Base-by-base conservation (phyloP, 345 rosid species). In the Eucalyptus virginea region DNA sequence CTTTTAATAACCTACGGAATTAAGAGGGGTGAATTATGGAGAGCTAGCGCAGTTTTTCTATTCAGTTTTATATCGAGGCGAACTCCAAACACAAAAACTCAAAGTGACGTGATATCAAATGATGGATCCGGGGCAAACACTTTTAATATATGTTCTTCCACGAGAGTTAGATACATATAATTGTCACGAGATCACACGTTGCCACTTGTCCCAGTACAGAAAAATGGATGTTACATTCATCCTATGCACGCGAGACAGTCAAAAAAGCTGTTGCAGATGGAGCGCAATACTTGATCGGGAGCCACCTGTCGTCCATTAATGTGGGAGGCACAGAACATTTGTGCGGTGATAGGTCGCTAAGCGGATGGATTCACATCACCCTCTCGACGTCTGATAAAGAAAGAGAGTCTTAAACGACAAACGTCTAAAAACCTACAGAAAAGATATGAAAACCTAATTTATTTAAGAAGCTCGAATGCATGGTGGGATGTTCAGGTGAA, bases 201-300 rank as follows among this genome's bases (percentile, higher is more conserved):
- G 93, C 91, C 95, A 93, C 92, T 62, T 90, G 92, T 87, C 91
- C 85, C 90, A 18, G 87, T 86, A 13, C 48, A 72, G 88, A 72
- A 86, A 40, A 37, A 77, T 23, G 24, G 83, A 89, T 87, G 89
- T 87, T 69, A 88, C 89, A 87, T 65, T 32, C 44, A 17, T 44
- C 37, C n/a, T 47, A 44, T 32, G 86, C 90, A 91, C 90, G 92
- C 93, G 91, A 86, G 92, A 86, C 88, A 26, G 80, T 91, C 88
- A 89, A 89, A 91, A 91, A 87, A 58, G 91, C 69, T 14, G 52
- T 8, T 80, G 77, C 47, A 87, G 90, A 90, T 89, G 89, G 87
- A 91, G n/a, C 89, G 89, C 94, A 88, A 89, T 88, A 89, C 47
- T 77, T 40, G 28, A 21, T 77, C 83, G 4, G 83, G 83, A 37